A percentile compares a stretch with the other conserved stretches of the same genome.
Evolutionary conservation across 139 green algal species (phyloP).

Genomic region (Chlamydomonas eustigma): DNA sequence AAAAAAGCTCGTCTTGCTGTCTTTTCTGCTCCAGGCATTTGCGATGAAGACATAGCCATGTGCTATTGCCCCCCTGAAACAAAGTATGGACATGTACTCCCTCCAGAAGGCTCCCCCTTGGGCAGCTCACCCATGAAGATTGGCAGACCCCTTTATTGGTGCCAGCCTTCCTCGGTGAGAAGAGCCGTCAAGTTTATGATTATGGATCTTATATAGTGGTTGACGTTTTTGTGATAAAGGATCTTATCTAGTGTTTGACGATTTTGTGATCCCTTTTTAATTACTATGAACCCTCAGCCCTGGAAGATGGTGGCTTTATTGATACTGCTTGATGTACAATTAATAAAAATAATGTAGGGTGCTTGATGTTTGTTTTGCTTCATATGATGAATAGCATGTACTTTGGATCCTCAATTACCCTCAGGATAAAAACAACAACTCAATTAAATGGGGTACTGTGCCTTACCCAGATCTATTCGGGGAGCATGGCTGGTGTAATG

Average conservation of each 20-base stretch:
- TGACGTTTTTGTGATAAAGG: too few relatives aligned
- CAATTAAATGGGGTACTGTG: constrained; percentile 13
- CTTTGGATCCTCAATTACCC: too few relatives aligned
- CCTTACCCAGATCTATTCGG: constrained; percentile 38
- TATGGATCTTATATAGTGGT: too few relatives aligned
- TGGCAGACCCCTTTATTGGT: constrained; percentile 34
- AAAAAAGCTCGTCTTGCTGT: background rate
- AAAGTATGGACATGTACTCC: constrained; percentile 21
- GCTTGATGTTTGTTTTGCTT: too few relatives aligned
- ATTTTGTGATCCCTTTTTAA: too few relatives aligned
- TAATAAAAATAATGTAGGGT: too few relatives aligned
- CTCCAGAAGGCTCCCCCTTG: background rate
- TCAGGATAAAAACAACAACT: constrained; percentile 2
- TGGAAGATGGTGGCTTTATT: too few relatives aligned
- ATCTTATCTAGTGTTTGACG: too few relatives aligned
- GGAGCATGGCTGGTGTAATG: constrained; percentile 46
- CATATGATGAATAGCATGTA: too few relatives aligned
- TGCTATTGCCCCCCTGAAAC: constrained; percentile 51
- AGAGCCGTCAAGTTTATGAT: too few relatives aligned
- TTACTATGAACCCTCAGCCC: too few relatives aligned
- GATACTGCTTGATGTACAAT: too few relatives aligned
- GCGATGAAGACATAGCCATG: constrained; percentile 46
- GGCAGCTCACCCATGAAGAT: constrained; percentile 18
- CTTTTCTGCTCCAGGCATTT: constrained; percentile 40
- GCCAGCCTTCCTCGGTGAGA: constrained; percentile 24